phyloP scores from a whole-genome alignment of 2,329 filamentous ascomycete genomes.

The Fusarium nurragi region DNA sequence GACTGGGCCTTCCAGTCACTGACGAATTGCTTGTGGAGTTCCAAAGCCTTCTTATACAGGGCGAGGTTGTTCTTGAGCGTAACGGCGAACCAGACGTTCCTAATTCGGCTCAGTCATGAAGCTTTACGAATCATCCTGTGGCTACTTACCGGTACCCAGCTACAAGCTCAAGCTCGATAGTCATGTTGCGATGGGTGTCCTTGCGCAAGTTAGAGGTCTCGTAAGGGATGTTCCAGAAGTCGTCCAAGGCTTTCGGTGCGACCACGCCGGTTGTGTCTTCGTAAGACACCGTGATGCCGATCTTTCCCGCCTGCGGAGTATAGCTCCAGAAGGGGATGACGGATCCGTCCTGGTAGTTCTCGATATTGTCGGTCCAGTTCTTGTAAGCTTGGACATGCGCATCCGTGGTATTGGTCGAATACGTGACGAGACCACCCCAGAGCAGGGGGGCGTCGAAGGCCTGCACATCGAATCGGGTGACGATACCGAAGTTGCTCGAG shows the following conservation, averaged over 20 bases:
- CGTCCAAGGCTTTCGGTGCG: background rate
- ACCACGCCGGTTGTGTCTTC: constrained; percentile 12
- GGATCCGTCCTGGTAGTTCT: constrained; percentile 7
- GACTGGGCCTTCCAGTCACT: constrained; percentile 9
- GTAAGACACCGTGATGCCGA: constrained; percentile 9
- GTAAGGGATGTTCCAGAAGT: constrained; percentile 14
- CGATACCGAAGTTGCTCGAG: constrained; percentile 30
- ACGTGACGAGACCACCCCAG: constrained; percentile 31
- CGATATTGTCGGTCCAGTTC: constrained; percentile 16
- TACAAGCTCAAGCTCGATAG: constrained; percentile 13
- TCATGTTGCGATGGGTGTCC: constrained; percentile 16
- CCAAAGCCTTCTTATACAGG: constrained; percentile 12
- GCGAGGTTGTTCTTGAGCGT: constrained; percentile 11
- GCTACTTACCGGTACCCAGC: constrained; percentile 3
- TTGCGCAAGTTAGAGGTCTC: constrained; percentile 12
- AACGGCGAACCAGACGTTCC: constrained; percentile 20
- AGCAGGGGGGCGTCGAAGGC: constrained; percentile 25
- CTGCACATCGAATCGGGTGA: constrained; percentile 33
- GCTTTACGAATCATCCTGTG: fast-evolving
- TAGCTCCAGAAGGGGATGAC: constrained; percentile 22
- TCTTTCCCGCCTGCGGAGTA: constrained; percentile 3
- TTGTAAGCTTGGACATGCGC: constrained; percentile 27
- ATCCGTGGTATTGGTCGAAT: constrained; percentile 21
- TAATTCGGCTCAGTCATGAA: fast-evolving
- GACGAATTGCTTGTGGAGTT: constrained; percentile 7